These are phyloP conservation scores for Ajuga reptans DNA, from an alignment of 305 asterid species.

Conservation along the genomic window DNA sequence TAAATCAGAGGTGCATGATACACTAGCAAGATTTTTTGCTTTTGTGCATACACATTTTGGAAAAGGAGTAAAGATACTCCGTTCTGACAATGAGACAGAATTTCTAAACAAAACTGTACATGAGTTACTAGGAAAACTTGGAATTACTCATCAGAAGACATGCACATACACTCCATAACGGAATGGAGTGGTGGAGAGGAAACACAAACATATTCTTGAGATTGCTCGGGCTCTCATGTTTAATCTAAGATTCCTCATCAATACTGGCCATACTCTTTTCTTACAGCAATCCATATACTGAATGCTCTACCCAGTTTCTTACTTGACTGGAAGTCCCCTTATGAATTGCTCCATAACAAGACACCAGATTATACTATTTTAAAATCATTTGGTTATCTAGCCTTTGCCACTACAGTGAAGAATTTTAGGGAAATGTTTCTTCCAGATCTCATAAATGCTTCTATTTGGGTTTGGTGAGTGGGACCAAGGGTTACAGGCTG, in stretches of 20 bases:
- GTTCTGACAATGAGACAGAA: background rate
- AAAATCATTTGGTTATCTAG: background rate
- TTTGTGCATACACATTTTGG: too few species aligned
- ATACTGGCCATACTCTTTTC: background rate
- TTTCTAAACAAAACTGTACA: background rate
- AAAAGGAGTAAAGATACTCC: background rate
- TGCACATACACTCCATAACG: background rate
- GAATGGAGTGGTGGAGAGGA: background rate
- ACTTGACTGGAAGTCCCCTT: background rate
- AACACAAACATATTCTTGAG: background rate
- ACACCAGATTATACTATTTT: background rate
- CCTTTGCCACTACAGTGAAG: background rate
- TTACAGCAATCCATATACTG: background rate
- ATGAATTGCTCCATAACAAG: background rate
- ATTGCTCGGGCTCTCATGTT: background rate
- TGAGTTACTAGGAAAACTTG: background rate
- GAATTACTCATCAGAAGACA: background rate
- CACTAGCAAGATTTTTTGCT: background rate
- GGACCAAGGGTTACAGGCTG: background rate
- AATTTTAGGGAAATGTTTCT: background rate
- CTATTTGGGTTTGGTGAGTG: background rate
- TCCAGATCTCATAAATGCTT: background rate
- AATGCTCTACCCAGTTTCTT: background rate
- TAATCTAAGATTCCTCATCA: background rate
- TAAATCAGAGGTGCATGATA: background rate